A percentile compares a stretch with the other conserved stretches of the same genome.
phyloP scores from a whole-genome alignment of 768 basidiomycete genomes.

The Hygrophoropsis aurantiaca region DNA sequence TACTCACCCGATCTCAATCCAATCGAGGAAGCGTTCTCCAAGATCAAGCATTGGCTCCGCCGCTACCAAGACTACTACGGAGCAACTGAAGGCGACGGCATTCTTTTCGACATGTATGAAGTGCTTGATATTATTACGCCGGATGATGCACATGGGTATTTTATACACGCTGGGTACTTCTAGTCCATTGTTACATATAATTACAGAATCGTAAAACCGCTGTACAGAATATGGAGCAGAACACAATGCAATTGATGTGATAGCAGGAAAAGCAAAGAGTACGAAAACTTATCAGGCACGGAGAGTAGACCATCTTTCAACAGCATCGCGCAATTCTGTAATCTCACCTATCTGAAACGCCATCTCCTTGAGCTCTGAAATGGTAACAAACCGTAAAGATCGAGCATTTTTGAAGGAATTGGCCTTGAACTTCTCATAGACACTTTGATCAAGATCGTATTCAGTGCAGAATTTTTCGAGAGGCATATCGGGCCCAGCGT shows the following conservation, averaged over 20 bases:
- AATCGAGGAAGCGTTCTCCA: slow-evolving; percentile 39
- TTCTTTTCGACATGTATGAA: slow-evolving; percentile 4
- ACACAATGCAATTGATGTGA: slow-evolving; percentile 1
- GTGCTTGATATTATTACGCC: slow-evolving; percentile 6
- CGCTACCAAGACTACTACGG: slow-evolving; percentile 7
- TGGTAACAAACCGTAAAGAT: not conserved
- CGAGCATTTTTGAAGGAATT: not conserved
- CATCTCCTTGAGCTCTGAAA: not conserved
- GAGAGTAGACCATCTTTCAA: not conserved
- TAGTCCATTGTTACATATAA: not conserved
- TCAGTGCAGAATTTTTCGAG: not conserved
- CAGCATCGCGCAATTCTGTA: not conserved
- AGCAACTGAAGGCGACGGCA: slow-evolving; percentile 2
- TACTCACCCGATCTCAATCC: slow-evolving; percentile 43
- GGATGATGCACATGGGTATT: slow-evolving; percentile 8
- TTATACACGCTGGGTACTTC: slow-evolving; percentile 11
- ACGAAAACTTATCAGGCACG: not conserved
- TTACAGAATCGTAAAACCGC: not conserved
- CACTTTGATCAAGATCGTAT: not conserved
- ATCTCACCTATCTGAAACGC: not conserved
- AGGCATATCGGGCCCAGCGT: not conserved
- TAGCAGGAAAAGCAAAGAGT: not conserved
- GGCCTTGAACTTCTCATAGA: not conserved
- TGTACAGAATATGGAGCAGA: not conserved
- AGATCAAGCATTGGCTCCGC: slow-evolving; percentile 26